Evolutionary conservation across 2,329 filamentous ascomycete genomes (phyloP).

Genomic region (Pseudocercospora crystallina): DNA sequence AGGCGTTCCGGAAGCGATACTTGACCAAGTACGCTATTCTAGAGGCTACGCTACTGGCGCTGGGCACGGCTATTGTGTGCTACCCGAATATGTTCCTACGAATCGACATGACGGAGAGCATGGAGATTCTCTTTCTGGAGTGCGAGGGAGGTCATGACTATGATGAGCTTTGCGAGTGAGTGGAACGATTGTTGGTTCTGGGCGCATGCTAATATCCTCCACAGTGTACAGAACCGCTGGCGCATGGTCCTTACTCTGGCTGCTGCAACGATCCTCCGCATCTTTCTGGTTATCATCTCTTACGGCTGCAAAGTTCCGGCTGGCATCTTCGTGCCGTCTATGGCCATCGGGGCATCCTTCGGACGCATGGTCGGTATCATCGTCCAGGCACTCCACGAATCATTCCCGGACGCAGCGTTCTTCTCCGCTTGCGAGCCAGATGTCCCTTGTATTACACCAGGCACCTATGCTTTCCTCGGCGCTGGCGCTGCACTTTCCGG

Average conservation of each 20-base stretch:
- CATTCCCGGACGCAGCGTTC: constrained; percentile 77
- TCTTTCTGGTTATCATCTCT: constrained; percentile 86
- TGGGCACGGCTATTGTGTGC: constrained; percentile 84
- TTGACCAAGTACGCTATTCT: constrained; percentile 78
- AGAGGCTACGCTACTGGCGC: constrained; percentile 81
- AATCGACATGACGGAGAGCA: constrained; percentile 99
- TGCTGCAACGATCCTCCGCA: constrained; percentile 76
- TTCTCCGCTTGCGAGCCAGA: constrained; percentile 88
- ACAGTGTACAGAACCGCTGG: constrained; percentile 61
- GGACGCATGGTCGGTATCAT: constrained; percentile 92
- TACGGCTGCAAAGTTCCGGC: constrained; percentile 98
- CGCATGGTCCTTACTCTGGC: constrained; percentile 75
- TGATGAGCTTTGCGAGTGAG: constrained; percentile 76
- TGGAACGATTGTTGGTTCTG: too few species aligned
- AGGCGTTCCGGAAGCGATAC: constrained; percentile 93
- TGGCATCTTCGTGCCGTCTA: constrained; percentile 96
- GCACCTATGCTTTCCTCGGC: constrained; percentile 93
- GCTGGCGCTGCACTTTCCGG: constrained; percentile 88
- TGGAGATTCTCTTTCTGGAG: constrained; percentile 95
- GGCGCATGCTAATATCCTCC: too few species aligned
- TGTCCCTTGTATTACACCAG: constrained; percentile 92
- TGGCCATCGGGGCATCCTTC: constrained; percentile 95
- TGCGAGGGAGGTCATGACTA: constrained; percentile 89
- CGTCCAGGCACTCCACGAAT: constrained; percentile 84
- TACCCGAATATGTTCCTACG: constrained; percentile 93